Evolutionary conservation across 805 yeast genomes (phyloP), one percentile per base, ranked within the genome.

Genomic region (Kodamaea hsintzibuensis): DNA sequence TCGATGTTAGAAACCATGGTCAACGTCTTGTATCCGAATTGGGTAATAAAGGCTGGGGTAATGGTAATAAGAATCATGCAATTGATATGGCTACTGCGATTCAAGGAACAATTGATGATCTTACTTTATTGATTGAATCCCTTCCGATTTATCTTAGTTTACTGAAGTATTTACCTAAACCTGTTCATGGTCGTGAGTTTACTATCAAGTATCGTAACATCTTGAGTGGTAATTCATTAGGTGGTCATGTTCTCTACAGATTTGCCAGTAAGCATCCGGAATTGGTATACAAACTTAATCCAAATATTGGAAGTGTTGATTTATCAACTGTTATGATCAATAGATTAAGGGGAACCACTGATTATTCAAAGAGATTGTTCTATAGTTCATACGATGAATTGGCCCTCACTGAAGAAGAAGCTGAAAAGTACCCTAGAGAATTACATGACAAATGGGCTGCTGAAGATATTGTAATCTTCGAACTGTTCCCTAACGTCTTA

Each of bases 1-100:
- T 80, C 57, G 88, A 84, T 60, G 62, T 69, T 55, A 72, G 85
- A 35, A 83, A 84, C 63, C 88, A 84, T 60, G 88, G 89, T 2
- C 68, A 67, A 18, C 68, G 88, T 37, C 50, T 60, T 8, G 64
- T 79, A 3, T 71, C 74, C 44, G 61, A 55, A 3, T 30, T 33
- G 13, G 63, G 66, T 38, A 83, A 81, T 63, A 50, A 60, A 2
- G 68, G 69, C 18, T 83, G 88, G 88, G 57, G 54, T 1, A 61
- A 61, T 2, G 83, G 83, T 2, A 82, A 83, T 61, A 57, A 56
- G 13, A 65, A 73, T n/a, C 86, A 83, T 60, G 84, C 77, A 1
- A 59, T 69, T 52, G 84, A 83, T 59, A 71, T 84, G 81, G 60
- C 74, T 30, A 70, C 83, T 5, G 57, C 69, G 30, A 70, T 83